Conservation (phyloP, 345 rosid species). For the Erucastrum elatum region DNA sequence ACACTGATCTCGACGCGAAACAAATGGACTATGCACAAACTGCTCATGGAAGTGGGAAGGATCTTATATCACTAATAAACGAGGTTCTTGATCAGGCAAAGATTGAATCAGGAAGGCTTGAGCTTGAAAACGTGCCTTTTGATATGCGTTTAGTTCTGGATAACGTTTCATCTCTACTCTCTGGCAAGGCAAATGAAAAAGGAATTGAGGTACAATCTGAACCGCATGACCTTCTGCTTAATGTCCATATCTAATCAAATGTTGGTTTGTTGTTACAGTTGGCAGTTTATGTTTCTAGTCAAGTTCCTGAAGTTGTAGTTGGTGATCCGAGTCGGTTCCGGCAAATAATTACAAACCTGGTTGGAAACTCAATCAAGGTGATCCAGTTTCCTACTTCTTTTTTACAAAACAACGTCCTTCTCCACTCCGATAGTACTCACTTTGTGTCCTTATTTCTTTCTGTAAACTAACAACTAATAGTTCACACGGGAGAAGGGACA, state of each 20-base stretch:
- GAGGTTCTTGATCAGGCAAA: constrained; percentile 98
- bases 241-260: not conserved
- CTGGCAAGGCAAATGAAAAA: constrained; percentile 68
- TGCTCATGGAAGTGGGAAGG: constrained; percentile 86
- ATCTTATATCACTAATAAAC: constrained; percentile 75
- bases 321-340: constrained; percentile 89
- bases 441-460: constrained; percentile 11
- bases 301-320: constrained; percentile 73
- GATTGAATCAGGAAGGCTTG: constrained; percentile 97
- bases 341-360: constrained; percentile 90
- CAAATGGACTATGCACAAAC: constrained; percentile 85
- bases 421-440: not conserved
- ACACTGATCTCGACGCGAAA: constrained; percentile 71
- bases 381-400: constrained; percentile 20
- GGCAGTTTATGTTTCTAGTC: constrained; percentile 78
- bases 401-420: not conserved
- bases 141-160: constrained; percentile 75
- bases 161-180: constrained; percentile 69
- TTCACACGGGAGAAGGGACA: constrained; percentile 81
- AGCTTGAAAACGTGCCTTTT: constrained; percentile 81
- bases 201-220: constrained; percentile 65
- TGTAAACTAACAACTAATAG: constrained; percentile 50
- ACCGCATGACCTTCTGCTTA: not conserved
- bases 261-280: constrained; percentile 45
- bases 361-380: constrained; percentile 94